Conservation (phyloP, 352 stramenopile genomes). For the Globisporangium alternatum region DNA sequence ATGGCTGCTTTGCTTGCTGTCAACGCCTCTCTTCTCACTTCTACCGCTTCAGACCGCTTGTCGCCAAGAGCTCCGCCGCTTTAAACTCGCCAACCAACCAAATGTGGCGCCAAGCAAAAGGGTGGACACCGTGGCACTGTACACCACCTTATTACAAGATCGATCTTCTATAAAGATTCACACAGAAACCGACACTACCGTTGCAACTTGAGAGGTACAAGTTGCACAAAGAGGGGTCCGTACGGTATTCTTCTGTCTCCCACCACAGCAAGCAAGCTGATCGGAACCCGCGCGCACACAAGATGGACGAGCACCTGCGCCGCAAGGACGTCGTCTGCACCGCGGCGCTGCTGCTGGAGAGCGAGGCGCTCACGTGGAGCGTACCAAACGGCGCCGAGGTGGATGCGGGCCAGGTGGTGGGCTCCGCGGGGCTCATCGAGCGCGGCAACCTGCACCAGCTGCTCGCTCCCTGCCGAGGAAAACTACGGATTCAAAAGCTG, state of each 20-base stretch:
- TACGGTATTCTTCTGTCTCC: background rate
- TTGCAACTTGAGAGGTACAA: background rate
- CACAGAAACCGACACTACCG: background rate
- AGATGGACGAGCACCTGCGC: slow-evolving; percentile 48
- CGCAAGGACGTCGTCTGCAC: slow-evolving; percentile 48
- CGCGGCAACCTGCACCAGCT: slow-evolving; percentile 52
- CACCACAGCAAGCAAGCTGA: background rate
- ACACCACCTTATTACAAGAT: background rate
- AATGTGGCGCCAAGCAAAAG: slow-evolving; percentile 1
- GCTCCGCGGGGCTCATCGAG: slow-evolving; percentile 52
- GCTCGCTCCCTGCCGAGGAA: slow-evolving; percentile 89
- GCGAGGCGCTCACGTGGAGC: slow-evolving; percentile 40
- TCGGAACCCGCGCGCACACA: too few species aligned
- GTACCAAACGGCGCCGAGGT: slow-evolving; percentile 45
- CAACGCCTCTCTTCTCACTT: background rate
- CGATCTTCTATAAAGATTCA: background rate
- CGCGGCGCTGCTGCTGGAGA: slow-evolving; percentile 20
- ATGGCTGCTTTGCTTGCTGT: slow-evolving; percentile 18
- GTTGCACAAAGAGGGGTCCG: background rate
- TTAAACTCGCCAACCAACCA: slow-evolving; percentile 12
- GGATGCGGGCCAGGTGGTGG: slow-evolving; percentile 55
- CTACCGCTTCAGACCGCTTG: background rate
- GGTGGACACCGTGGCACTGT: background rate
- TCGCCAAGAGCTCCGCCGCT: background rate
- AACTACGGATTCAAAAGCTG: slow-evolving; percentile 41